phyloP scores from a whole-genome alignment of 441 rosid species.

The Gossypium davidsonii region DNA sequence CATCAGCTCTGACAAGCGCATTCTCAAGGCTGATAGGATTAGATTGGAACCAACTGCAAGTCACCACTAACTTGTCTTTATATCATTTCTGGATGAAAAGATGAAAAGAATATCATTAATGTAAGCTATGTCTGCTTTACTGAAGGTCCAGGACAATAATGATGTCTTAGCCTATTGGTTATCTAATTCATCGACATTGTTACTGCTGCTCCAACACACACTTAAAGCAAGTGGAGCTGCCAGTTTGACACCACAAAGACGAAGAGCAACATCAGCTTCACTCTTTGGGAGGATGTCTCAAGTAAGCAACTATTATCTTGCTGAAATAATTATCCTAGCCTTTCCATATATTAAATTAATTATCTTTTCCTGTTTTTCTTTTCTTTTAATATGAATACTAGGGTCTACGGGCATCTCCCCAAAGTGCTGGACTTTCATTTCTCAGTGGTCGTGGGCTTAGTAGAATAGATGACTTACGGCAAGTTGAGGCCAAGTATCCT shows the following conservation, averaged over 20 bases:
- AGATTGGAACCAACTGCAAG: slow-evolving; percentile 1
- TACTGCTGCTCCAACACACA: slow-evolving; percentile 55
- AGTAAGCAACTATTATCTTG: slow-evolving; percentile 24
- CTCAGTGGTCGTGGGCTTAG: slow-evolving; percentile 48
- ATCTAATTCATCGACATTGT: slow-evolving; percentile 53
- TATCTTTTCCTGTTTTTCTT: slow-evolving; percentile 10
- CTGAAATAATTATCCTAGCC: background rate
- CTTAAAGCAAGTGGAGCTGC: slow-evolving; percentile 50
- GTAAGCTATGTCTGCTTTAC: slow-evolving; percentile 6
- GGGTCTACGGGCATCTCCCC: slow-evolving; percentile 62
- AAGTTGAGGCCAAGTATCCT: slow-evolving; percentile 75
- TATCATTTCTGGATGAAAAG: background rate
- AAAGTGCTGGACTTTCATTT: slow-evolving; percentile 58
- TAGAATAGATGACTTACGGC: slow-evolving; percentile 54
- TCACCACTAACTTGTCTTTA: background rate
- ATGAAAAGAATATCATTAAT: slow-evolving; percentile 11
- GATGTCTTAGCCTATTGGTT: slow-evolving; percentile 66
- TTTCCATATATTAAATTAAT: slow-evolving; percentile 2
- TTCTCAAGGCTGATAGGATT: background rate
- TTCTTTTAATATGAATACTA: slow-evolving; percentile 19
- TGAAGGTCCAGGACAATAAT: slow-evolving; percentile 52
- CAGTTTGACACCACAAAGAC: slow-evolving; percentile 45
- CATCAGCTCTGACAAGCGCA: background rate
- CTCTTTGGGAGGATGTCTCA: slow-evolving; percentile 72
- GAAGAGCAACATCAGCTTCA: slow-evolving; percentile 45